Evolutionary conservation across 768 basidiomycete species (phyloP), one percentile per base, ranked within the genome.

Genomic region (Podaxis sp.): DNA sequence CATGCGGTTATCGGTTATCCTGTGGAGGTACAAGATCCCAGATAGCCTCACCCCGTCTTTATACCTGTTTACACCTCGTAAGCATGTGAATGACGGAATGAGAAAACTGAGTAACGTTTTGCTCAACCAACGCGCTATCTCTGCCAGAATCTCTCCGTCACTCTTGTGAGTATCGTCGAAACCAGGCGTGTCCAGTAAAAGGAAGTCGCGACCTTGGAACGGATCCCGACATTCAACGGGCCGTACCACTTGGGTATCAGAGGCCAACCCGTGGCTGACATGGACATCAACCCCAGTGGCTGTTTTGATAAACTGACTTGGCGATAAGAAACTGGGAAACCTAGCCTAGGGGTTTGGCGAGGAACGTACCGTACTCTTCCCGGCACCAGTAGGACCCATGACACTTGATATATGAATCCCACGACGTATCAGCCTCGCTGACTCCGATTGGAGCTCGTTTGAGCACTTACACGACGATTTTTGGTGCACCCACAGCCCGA

Each of bases 301-400:
- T 11, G 51, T n/a, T n/a, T 63, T 40, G 20, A 66, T 62, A 38
- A 66, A 64, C 66, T 66, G 36, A n/a, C 26, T 41, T n/a, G n/a
- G 30, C 5, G 22, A 4, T 44, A 13, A 17, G 15, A 24, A 0
- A 17, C 1, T 40, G 22, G 1, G 6, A 6, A 38, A 17, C n/a
- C 24, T n/a, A 17, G 37, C 59, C 28, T 3, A 2, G 10, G n/a
- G 36, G 38, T 1, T 13, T 12, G 8, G 22, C 10, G 28, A 7
- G 6, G 28, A 20, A 41, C 65, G 33, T 26, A 67, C 68, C 1
- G 64, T 63, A 50, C 68, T 69, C 61, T 69, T 69, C 40, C 71
- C 71, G 0, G 63, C 65, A 26, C 71, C 71, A 7, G 70, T 72
- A 22, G 69, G 66, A 1, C 70, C 70, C 68, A 71, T 70, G 10